These are phyloP conservation scores for Pulveroboletus sp. DNA, from an alignment of 1,284 basidiomycete genomes.

Conservation along the genomic window DNA sequence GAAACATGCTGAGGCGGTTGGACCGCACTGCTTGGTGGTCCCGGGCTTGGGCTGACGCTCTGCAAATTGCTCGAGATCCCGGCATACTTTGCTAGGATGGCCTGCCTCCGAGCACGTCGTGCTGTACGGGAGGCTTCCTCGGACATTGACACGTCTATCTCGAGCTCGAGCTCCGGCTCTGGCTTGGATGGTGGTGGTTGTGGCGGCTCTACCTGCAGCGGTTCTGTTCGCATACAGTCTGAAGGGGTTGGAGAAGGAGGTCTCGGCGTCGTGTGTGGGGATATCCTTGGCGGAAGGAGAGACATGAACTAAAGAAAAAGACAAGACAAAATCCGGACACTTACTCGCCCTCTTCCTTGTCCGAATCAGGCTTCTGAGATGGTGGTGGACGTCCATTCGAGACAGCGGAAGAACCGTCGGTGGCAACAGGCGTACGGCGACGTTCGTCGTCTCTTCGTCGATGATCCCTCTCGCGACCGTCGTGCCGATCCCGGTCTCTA, in stretches of 20 bases:
- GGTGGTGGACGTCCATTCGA: constrained; percentile 24
- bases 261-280: constrained; percentile 49
- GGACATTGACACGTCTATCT: constrained; percentile 58
- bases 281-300: constrained; percentile 49
- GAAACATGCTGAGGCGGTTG: constrained; percentile 61
- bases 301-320: constrained; percentile 11
- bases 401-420: constrained; percentile 11
- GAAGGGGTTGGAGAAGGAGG: constrained; percentile 32
- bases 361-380: constrained; percentile 46
- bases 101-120: constrained; percentile 78
- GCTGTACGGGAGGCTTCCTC: constrained; percentile 76
- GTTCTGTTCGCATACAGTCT: constrained; percentile 19
- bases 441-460: constrained; percentile 37
- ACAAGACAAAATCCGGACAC: constrained; percentile 42
- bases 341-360: constrained; percentile 80
- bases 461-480: constrained; percentile 37
- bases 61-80: constrained; percentile 46
- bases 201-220: constrained; percentile 29
- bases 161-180: constrained; percentile 57
- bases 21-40: constrained; percentile 70
- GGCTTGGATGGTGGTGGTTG: constrained; percentile 32
- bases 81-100: constrained; percentile 82
- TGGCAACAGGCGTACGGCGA: constrained; percentile 21
- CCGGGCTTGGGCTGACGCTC: constrained; percentile 54
- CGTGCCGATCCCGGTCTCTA: constrained; percentile 41